Evolutionary conservation across 2,329 filamentous ascomycete genomes (phyloP), one percentile per base, ranked within the genome.

Genomic region (Penicillium sp.): DNA sequence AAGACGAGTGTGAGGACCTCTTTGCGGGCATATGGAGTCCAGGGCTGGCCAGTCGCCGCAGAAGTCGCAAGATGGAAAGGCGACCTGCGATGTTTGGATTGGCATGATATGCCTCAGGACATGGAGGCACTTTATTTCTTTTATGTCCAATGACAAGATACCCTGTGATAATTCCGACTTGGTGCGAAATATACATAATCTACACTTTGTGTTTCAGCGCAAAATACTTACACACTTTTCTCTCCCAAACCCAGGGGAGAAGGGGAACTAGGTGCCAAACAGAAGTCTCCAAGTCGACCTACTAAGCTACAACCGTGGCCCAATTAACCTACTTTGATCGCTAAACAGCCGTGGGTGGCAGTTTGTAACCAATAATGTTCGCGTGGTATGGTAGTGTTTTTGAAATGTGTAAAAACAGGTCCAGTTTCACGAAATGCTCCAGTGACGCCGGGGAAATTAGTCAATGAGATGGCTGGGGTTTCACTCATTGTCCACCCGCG

Each of bases 1-100:
- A 86, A 62, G 83, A 86, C 54, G 84, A 86, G 68, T 86, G 84
- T 54, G 84, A 86, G 68, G 83, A 85, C 66, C 58, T 86, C 28
- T 86, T 86, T 63, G 75, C 81, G 15, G 84, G 84, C 0, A 74
- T 84, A 18, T 86, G 84, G 84, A 84, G 74, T 53, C 76, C 79
- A 15, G 74, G 77, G 52, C 61, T 82, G 49, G 84, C 84, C 38
- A 70, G 65, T 39, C 65, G 70, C 13, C 61, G 62, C 69, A 74
- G 71, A 67, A 77, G 64, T 63, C 79, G 68, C 63, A 73, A 66
- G 52, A 52, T 65, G 46, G 67, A 66, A 42, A 60, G 57, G 47
- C 62, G 60, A 48, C 54, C 63, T 34, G 55, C 64, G 16, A 53
- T 64, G 36, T 65, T 65, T 43, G 62, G 65, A 26, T 46, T 65